Evolutionary conservation across 176 grass and related monocot species (phyloP), one percentile per base, ranked within the genome.

Genomic region (Lolium multiflorum): DNA sequence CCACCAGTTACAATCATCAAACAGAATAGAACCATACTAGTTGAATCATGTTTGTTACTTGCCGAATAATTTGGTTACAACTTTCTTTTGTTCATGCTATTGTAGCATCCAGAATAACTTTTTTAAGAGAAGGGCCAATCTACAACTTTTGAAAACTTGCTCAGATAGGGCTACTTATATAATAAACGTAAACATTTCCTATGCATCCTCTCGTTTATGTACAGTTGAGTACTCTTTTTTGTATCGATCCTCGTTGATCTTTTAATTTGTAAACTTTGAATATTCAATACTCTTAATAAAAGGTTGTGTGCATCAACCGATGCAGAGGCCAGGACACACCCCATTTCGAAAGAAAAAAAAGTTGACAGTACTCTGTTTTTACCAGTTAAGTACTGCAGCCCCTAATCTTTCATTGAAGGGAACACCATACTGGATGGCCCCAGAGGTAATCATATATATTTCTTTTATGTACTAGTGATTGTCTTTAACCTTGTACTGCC

Each of bases 361-460:
- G n/a, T n/a, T 31, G 28, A 31, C 28, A 31, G 28, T 31, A 31
- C 28, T 31, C 28, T 31, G 28, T 55, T 81, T 82, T 86, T 74
- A 78, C 76, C 81, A 98, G 96, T 31, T 31, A 31, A 31, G 28
- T 31, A 31, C 28, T 31, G 28, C 28, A 31, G 28, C 28, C 28
- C 28, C 28, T 31, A 31, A 31, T 31, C 28, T 31, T 31, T 31
- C 28, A 31, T 31, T 2, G 28, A 31, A 31, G 28, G 28, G 28
- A 31, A 31, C 28, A 31, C 28, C 28, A 31, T 31, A 31, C 28
- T 31, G 28, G 28, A 31, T 31, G 28, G 28, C 28, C 28, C 28
- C 28, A 31, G 64, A 28, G 63, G 49, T 65, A 24, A 31, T 31
- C 28, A 31, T 31, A 31, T 31, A 31, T 31, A 31, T 31, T 31